Percentiles rank a stretch among this genome's conserved stretches.
Evolutionary conservation across 108 stramenopile species (phyloP).

Genomic region (Schizochytrium sp.): DNA sequence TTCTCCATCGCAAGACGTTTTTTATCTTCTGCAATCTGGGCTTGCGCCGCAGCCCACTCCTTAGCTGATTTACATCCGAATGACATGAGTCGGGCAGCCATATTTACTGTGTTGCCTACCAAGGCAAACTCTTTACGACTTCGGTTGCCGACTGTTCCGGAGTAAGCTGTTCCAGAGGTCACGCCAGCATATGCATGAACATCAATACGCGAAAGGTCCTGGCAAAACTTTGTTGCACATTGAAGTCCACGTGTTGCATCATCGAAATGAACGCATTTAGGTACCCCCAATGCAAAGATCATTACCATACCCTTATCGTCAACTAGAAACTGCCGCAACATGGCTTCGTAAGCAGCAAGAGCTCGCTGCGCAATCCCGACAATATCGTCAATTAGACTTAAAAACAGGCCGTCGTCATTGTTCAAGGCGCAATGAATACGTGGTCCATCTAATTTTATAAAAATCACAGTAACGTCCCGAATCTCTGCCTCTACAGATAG

Average conservation of each 20-base stretch:
- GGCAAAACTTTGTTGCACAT: not conserved
- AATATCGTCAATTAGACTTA: slow-evolving; percentile 64
- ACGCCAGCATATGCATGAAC: slow-evolving; percentile 60
- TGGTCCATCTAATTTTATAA: slow-evolving; percentile 44
- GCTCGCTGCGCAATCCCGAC: slow-evolving; percentile 67
- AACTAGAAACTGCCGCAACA: slow-evolving; percentile 70
- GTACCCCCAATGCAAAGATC: slow-evolving; percentile 67
- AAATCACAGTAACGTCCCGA: slow-evolving; percentile 56
- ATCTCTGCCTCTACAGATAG: slow-evolving; percentile 48
- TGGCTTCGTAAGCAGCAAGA: slow-evolving; percentile 59
- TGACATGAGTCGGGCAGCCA: slow-evolving; percentile 70
- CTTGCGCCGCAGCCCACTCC: not conserved
- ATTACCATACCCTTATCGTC: slow-evolving; percentile 72
- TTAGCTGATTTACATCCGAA: slow-evolving; percentile 51
- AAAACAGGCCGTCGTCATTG: not conserved
- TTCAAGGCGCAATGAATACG: not conserved
- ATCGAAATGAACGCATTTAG: slow-evolving; percentile 58
- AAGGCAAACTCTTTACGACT: slow-evolving; percentile 66
- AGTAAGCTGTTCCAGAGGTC: slow-evolving; percentile 68
- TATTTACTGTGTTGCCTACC: slow-evolving; percentile 69
- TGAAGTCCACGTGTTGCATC: slow-evolving; percentile 35
- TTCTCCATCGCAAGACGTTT: not conserved
- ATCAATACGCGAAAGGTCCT: not conserved
- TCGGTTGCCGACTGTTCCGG: slow-evolving; percentile 64
- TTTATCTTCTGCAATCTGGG: not conserved